Evolutionary conservation across 2,329 filamentous ascomycete species (phyloP), one percentile per base, ranked within the genome.

Genomic region (Nannizziopsis arthrosporioides): DNA sequence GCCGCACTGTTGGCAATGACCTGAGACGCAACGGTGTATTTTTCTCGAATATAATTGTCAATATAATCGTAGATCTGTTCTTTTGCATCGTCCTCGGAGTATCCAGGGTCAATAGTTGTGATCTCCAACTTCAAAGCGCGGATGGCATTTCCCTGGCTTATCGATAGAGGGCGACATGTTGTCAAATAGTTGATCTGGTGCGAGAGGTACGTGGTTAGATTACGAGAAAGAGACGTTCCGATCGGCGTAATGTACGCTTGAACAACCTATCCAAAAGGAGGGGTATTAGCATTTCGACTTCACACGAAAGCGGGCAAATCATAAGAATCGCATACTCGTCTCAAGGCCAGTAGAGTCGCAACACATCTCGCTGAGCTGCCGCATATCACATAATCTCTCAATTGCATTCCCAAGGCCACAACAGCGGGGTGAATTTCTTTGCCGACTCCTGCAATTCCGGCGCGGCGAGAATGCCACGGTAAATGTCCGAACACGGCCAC

Each of bases 61-160:
- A 98, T 94, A 55, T 81, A 80, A 42, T 84, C 78, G 61, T 82
- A 80, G 10, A 98, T 76, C 19, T 80, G 73, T 49, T 81, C 76
- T 69, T 94, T 95, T 19, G 89, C 89, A 42, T 85, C 80, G 15
- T 78, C 70, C 62, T 98, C 90, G 27, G 85, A 80, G 1, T 83
- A 78, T 57, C 89, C 84, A 36, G 90, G 87, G 59, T 95, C 88
- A 50, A 95, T 82, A 57, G 87, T 87, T 59, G 86, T 84, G 61
- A 98, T 90, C 59, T 87, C 80, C 42, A 94, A 79, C 72, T 98
- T 98, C 43, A 98, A 76, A 75, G 88, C 90, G 47, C 92, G 80
- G 62, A 98, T 94, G 32, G 88, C 88, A 64, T 96, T 98, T 52
- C 92, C 92, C 82, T 96, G 94, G 53, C 86, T 87, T 67, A 94